These are phyloP conservation scores for Lecanosticta acicola DNA, from an alignment of 2,329 filamentous ascomycete species.

Conservation along the genomic window DNA sequence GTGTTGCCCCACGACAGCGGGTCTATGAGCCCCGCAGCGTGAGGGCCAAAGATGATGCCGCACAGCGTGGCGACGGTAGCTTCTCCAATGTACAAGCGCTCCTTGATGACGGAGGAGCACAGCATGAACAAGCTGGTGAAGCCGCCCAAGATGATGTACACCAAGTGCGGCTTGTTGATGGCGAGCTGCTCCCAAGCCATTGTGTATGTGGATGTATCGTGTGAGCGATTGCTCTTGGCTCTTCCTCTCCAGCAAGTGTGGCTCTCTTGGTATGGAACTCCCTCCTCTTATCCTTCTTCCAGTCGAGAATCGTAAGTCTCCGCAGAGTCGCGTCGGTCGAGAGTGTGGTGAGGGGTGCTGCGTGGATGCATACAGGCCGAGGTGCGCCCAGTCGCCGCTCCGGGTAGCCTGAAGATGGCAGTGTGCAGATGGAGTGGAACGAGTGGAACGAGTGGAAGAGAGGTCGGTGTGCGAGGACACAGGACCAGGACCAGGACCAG, in stretches of 20 bases:
- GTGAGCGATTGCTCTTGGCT: not conserved
- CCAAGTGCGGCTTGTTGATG: constrained; percentile 92
- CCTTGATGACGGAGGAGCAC: constrained; percentile 95
- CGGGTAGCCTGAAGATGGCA: constrained; percentile 19
- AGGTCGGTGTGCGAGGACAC: too few relatives aligned
- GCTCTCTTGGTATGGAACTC: not conserved
- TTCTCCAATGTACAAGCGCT: constrained; percentile 97
- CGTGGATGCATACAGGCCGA: constrained; percentile 10
- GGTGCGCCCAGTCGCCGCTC: constrained; percentile 34
- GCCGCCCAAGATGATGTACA: constrained; percentile 95
- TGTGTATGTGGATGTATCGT: constrained; percentile 5
- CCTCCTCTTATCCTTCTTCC: not conserved
- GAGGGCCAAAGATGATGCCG: constrained; percentile 82
- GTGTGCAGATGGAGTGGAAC: not conserved
- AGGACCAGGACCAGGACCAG: too few relatives aligned
- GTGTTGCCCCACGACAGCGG: constrained; percentile 72
- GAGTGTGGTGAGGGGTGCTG: not conserved
- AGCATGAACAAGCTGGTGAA: constrained; percentile 99
- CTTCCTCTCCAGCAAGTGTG: not conserved
- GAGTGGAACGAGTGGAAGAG: not conserved
- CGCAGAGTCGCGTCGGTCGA: constrained; percentile 9
- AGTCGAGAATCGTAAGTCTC: constrained; percentile 18
- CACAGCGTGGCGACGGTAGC: constrained; percentile 87
- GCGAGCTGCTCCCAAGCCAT: constrained; percentile 45
- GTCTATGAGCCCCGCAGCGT: constrained; percentile 75